phyloP scores from a whole-genome alignment of 179 eudicot species.

The Spinacia oleracea region DNA sequence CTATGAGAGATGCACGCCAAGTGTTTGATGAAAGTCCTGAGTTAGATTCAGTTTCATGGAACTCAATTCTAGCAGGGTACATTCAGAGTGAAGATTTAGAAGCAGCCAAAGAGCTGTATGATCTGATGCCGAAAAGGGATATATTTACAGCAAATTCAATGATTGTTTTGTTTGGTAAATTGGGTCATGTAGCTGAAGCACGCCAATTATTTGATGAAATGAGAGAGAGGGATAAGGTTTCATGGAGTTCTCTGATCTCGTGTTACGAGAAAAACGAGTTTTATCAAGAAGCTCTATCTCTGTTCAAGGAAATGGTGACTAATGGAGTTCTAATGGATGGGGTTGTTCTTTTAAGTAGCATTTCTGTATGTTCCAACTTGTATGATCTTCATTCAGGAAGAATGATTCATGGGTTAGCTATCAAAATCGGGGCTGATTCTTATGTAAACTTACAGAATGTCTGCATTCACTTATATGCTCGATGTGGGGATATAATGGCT shows the following conservation, averaged over 20 bases:
- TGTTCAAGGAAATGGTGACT: background rate
- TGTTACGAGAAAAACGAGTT: background rate
- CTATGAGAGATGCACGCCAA: constrained; percentile 44
- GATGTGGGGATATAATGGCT: background rate
- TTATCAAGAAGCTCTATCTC: background rate
- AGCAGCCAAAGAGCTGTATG: background rate
- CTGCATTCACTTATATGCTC: background rate
- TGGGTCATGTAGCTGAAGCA: background rate
- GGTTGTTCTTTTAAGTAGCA: background rate
- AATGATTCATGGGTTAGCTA: background rate
- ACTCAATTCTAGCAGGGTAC: background rate
- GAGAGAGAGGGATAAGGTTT: background rate
- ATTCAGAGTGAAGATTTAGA: background rate
- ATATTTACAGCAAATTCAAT: background rate
- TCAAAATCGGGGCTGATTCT: background rate
- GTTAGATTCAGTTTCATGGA: constrained; percentile 57
- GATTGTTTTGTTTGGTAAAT: background rate
- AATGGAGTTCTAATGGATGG: background rate
- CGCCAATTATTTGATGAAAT: background rate
- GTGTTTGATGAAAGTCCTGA: constrained; percentile 74
- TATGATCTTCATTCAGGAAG: background rate
- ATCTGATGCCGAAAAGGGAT: background rate
- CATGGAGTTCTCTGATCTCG: background rate
- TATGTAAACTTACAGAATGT: background rate
- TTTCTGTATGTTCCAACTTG: background rate